Percentiles rank a stretch among this genome's conserved stretches.
phyloP scores from a whole-genome alignment of 495 filamentous ascomycete species.

The Penicillium ochrochloron region DNA sequence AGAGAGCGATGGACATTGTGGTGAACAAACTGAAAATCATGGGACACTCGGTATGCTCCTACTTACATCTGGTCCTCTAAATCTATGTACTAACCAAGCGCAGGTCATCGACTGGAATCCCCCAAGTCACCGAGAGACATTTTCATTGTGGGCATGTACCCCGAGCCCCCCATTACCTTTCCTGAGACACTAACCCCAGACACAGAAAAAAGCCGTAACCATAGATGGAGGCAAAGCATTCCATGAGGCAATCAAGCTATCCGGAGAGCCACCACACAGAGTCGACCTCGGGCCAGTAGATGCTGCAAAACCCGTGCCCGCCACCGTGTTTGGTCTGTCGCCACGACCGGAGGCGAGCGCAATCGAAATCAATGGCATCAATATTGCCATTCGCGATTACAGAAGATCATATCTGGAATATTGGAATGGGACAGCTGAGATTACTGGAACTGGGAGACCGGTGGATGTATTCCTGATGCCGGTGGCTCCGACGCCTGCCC shows the following conservation, averaged over 20 bases:
- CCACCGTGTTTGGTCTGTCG: neutral
- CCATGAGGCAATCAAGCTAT: constrained; percentile 2
- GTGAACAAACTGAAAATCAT: neutral
- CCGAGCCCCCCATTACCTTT: neutral
- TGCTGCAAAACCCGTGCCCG: neutral
- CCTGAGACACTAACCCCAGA: neutral
- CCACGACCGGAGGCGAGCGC: neutral
- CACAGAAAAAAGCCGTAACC: neutral
- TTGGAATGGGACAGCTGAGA: neutral
- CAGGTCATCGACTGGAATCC: neutral
- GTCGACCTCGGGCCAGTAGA: neutral
- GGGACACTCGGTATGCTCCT: neutral
- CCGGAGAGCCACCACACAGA: neutral
- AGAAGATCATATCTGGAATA: neutral
- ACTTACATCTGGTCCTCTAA: neutral
- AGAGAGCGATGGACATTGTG: neutral
- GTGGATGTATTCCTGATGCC: neutral
- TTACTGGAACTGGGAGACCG: neutral
- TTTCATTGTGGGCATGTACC: neutral
- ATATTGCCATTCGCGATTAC: neutral
- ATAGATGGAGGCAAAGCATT: neutral
- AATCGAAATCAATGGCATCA: neutral
- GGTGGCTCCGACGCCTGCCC: neutral
- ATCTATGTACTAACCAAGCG: neutral
- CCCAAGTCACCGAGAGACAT: neutral